phyloP scores from a whole-genome alignment of 2,329 filamentous ascomycete species.

The Colletotrichum spaethianum region DNA sequence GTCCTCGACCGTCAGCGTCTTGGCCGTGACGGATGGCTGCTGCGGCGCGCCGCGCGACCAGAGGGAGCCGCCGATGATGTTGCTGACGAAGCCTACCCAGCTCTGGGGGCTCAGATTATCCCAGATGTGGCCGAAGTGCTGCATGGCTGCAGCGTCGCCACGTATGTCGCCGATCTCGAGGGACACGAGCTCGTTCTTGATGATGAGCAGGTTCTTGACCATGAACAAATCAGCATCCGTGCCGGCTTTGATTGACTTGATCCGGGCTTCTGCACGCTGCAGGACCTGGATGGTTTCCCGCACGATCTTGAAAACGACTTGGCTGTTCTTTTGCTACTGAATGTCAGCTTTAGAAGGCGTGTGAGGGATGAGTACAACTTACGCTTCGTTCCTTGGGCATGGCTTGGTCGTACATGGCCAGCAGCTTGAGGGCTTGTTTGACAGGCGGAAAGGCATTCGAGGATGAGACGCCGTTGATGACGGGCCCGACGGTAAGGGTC shows the following conservation, averaged over 20 bases:
- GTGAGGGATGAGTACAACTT: conserved; percentile 48
- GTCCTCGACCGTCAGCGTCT: conserved; percentile 63
- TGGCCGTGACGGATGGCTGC: conserved; percentile 47
- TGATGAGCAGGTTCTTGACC: conserved; percentile 92
- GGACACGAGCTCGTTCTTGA: conserved; percentile 96
- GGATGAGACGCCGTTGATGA: conserved; percentile 63
- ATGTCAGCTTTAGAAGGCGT: background rate
- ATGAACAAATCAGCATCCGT: conserved; percentile 91
- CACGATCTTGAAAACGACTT: conserved; percentile 79
- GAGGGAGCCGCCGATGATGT: conserved; percentile 69
- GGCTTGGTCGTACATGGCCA: conserved; percentile 74
- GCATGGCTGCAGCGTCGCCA: conserved; percentile 66
- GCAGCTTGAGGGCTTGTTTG: conserved; percentile 70
- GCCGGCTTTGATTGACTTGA: conserved; percentile 72
- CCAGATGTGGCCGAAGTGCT: conserved; percentile 77
- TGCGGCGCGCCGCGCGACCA: conserved; percentile 55
- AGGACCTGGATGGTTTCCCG: conserved; percentile 91
- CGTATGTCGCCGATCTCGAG: conserved; percentile 88
- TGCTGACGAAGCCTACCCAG: conserved; percentile 71
- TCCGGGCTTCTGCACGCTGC: conserved; percentile 79
- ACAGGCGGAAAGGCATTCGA: conserved; percentile 73
- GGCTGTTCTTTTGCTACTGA: conserved; percentile 64
- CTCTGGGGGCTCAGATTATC: conserved; percentile 72
- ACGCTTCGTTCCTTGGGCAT: conserved; percentile 76
- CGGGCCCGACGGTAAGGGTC: conserved; percentile 65